Conservation (phyloP, 1,139 yeast genomes). For the Taiozyma onychis region DNA sequence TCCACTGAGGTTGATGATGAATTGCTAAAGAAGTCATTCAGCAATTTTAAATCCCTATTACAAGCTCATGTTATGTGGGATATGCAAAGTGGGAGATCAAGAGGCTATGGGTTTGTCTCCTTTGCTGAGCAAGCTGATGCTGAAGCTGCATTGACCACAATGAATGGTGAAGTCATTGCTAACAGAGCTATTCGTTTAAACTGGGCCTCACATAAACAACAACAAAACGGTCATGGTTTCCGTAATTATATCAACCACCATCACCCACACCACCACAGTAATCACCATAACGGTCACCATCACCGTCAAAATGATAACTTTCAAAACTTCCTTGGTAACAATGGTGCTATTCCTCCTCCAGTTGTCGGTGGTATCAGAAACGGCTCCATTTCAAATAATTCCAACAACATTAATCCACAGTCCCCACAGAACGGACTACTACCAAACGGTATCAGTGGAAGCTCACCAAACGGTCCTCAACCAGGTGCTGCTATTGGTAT, state of each 20-base stretch:
- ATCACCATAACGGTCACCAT: constrained; percentile 4
- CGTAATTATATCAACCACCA: constrained; percentile 8
- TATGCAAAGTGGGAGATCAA: constrained; percentile 85
- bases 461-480: neutral
- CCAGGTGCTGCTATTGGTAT: constrained; percentile 17
- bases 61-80: constrained; percentile 98
- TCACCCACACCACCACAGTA: constrained; percentile 5
- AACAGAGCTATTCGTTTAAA: constrained; percentile 79
- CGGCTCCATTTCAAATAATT: constrained; percentile 2
- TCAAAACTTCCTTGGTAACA: constrained; percentile 2
- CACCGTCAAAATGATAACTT: constrained; percentile 3
- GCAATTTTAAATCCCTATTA: constrained; percentile 52
- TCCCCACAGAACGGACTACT: constrained; percentile 1
- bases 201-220: constrained; percentile 80
- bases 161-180: constrained; percentile 70
- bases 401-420: neutral
- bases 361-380: constrained; percentile 1
- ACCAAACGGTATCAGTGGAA: neutral
- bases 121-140: constrained; percentile 66
- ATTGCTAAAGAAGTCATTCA: constrained; percentile 51
- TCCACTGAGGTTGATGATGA: constrained; percentile 83
- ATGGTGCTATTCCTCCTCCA: neutral
- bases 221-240: constrained; percentile 16
- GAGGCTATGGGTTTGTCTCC: constrained; percentile 93
- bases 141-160: constrained; percentile 60